Evolutionary conservation across 2,329 filamentous ascomycete species (phyloP).

Genomic region (Curvularia eragrostidis): DNA sequence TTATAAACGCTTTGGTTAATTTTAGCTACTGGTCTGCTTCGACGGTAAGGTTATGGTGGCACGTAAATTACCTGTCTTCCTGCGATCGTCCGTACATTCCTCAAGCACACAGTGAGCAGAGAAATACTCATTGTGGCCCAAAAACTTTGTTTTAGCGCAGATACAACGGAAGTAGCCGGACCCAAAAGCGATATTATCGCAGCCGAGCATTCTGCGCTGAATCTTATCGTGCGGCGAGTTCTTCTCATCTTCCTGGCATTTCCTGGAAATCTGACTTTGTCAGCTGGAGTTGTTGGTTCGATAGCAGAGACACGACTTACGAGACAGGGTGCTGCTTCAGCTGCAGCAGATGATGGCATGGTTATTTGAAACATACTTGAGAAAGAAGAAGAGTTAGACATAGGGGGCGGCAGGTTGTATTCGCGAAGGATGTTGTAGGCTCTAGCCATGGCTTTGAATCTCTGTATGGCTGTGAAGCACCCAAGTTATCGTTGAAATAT

Average conservation of each 20-base stretch:
- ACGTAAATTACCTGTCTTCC: constrained; percentile 12
- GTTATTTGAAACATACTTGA: neutral
- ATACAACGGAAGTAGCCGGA: constrained; percentile 12
- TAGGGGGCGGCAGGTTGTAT: neutral
- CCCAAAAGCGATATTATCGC: neutral
- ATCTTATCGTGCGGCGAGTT: neutral
- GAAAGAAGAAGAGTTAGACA: neutral
- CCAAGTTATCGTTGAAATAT: neutral
- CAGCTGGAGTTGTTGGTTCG: neutral
- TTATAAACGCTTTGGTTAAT: constrained; percentile 12
- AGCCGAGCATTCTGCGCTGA: constrained; percentile 1
- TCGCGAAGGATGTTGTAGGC: neutral
- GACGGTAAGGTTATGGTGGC: neutral
- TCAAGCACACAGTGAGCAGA: constrained; percentile 12
- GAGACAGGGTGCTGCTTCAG: neutral
- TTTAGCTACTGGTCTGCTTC: constrained; percentile 7
- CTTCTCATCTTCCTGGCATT: constrained; percentile 5
- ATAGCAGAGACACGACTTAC: neutral
- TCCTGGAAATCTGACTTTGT: constrained; percentile 7
- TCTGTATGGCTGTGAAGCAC: neutral
- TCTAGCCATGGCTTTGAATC: neutral
- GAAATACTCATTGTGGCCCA: constrained; percentile 14
- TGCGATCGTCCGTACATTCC: constrained; percentile 8
- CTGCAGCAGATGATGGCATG: neutral
- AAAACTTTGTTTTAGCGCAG: neutral